These are phyloP conservation scores for Dacryopinax primogenitus DNA, from an alignment of 768 basidiomycete genomes.

Conservation along the genomic window DNA sequence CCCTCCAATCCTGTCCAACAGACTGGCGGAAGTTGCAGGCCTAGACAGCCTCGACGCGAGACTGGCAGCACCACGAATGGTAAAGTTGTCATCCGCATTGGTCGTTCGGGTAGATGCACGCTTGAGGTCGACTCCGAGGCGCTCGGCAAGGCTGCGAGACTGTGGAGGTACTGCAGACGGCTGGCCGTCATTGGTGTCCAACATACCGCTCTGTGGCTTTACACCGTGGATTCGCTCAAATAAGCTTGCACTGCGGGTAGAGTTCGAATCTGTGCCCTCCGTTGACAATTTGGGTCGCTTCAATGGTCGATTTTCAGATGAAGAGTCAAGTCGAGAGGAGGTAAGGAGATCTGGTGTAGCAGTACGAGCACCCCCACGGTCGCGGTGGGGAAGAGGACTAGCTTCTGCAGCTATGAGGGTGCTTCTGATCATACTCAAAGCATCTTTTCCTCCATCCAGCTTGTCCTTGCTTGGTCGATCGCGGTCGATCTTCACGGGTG, in stretches of 20 bases:
- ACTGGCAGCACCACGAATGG: conserved; percentile 2
- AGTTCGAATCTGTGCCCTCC: neutral
- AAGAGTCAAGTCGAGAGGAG: neutral
- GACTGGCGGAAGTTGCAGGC: neutral
- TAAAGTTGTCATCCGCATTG: neutral
- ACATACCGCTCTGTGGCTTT: neutral
- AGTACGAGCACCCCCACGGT: neutral
- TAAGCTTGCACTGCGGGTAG: neutral
- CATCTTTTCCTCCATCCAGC: neutral
- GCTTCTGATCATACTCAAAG: neutral
- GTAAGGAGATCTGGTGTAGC: neutral
- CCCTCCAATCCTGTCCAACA: neutral
- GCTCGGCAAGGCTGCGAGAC: neutral
- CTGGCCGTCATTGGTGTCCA: neutral
- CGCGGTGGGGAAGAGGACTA: neutral
- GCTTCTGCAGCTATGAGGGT: neutral
- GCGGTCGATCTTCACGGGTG: conserved; percentile 2
- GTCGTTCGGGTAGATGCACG: neutral
- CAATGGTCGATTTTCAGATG: neutral
- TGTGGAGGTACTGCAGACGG: neutral
- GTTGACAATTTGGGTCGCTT: neutral
- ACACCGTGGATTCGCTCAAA: neutral
- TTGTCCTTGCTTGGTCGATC: neutral
- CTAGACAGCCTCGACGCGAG: neutral
- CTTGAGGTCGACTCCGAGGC: neutral